Conservation (phyloP, 306 rosid genomes). For the Vachellia collinsii region DNA sequence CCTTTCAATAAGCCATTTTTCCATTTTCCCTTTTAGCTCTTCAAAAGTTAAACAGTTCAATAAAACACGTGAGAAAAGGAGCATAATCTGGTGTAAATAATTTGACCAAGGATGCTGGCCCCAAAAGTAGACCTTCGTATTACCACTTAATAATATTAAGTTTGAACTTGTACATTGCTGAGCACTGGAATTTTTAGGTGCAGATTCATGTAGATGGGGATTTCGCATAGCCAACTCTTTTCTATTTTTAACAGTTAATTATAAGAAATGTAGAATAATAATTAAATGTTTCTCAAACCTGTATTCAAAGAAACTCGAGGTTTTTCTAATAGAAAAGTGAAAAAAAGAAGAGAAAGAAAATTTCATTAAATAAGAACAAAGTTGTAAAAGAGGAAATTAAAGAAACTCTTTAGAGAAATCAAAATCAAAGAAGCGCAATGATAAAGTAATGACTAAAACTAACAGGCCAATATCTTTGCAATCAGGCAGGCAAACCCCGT, state of each 20-base stretch:
- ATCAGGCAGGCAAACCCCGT: neutral
- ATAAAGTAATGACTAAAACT: neutral
- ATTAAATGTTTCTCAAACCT: neutral
- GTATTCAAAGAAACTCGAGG: neutral
- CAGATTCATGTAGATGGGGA: neutral
- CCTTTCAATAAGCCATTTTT: neutral
- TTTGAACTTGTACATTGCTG: neutral
- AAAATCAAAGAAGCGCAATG: neutral
- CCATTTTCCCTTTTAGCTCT: neutral
- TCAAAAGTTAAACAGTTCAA: neutral
- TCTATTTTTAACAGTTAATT: no score
- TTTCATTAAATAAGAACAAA: neutral
- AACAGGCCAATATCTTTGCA: neutral
- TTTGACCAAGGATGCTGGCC: neutral
- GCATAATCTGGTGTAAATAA: neutral
- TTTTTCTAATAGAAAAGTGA: neutral
- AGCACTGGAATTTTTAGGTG: neutral
- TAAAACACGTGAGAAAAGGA: neutral
- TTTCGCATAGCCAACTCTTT: neutral
- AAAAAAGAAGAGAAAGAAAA: neutral
- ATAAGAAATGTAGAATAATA: neutral
- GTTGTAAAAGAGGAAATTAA: neutral
- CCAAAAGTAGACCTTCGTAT: neutral
- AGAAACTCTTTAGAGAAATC: neutral
- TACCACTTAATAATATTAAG: neutral